Conservation (phyloP, 768 basidiomycete genomes). For the Phanerochaete sordida region DNA sequence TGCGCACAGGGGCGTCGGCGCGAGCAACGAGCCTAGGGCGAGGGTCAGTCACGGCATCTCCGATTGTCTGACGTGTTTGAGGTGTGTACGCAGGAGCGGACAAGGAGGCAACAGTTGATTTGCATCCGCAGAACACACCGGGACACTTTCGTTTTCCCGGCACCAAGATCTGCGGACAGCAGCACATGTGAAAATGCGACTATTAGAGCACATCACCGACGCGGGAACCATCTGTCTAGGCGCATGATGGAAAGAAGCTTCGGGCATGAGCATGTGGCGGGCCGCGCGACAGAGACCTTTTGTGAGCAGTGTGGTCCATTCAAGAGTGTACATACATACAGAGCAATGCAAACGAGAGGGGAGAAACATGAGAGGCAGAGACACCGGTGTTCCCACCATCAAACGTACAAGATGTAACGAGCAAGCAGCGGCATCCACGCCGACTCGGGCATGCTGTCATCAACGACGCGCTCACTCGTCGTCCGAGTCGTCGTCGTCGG, state of each 20-base stretch:
- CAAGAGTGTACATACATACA: neutral
- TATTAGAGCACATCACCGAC: no score
- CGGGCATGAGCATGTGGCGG: no score
- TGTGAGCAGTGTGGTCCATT: neutral
- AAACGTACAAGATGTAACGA: neutral
- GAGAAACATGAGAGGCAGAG: no score
- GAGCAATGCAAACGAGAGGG: neutral
- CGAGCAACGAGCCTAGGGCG: no score
- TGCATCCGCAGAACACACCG: no score
- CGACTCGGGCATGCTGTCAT: neutral
- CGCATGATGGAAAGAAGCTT: no score
- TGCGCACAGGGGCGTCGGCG: neutral
- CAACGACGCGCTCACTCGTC: constrained; percentile 11
- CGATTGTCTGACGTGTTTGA: neutral
- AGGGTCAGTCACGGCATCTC: neutral
- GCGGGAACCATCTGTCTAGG: no score
- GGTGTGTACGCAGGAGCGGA: neutral
- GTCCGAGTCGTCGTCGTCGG: constrained; percentile 70
- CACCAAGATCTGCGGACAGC: no score
- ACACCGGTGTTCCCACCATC: neutral
- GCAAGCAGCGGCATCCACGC: neutral
- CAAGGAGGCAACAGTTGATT: no score
- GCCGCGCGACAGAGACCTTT: no score
- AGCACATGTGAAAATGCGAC: no score
- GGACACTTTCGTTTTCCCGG: no score